Evolutionary conservation across 2,329 filamentous ascomycete species (phyloP).

Genomic region (Exophiala sp.): DNA sequence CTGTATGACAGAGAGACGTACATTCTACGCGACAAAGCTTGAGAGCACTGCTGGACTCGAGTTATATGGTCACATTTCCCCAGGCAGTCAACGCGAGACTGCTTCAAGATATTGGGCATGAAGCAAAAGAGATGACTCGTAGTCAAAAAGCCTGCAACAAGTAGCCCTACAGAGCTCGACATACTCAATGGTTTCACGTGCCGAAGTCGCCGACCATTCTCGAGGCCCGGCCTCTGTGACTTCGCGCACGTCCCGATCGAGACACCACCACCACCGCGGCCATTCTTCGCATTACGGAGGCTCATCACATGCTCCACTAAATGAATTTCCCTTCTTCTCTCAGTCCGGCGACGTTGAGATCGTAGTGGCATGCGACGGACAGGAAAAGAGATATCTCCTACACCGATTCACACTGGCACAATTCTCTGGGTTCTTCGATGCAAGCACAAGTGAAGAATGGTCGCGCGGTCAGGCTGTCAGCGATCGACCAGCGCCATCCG

Average conservation of each 20-base stretch:
- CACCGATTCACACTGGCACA: slow-evolving; percentile 83
- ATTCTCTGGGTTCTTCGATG: slow-evolving; percentile 92
- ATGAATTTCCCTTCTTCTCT: slow-evolving; percentile 89
- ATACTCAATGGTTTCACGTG: slow-evolving; percentile 40
- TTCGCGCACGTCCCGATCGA: slow-evolving; percentile 58
- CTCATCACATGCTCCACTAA: slow-evolving; percentile 68
- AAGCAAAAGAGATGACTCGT: neutral
- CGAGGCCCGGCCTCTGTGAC: slow-evolving; percentile 61
- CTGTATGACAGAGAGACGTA: neutral
- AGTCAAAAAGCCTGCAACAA: slow-evolving; percentile 4
- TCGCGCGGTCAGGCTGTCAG: slow-evolving; percentile 40
- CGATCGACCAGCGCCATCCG: slow-evolving; percentile 27
- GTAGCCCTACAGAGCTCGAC: neutral
- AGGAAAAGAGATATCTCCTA: slow-evolving; percentile 79
- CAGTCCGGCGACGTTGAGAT: slow-evolving; percentile 94
- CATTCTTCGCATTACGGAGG: slow-evolving; percentile 79
- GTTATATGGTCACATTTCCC: neutral
- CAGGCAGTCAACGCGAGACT: neutral
- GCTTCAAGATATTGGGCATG: neutral
- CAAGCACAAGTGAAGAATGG: slow-evolving; percentile 78
- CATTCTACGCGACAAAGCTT: neutral
- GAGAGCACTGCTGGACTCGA: neutral
- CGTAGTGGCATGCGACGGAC: slow-evolving; percentile 64
- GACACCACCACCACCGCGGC: slow-evolving; percentile 65
- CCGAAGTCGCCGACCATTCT: slow-evolving; percentile 49